A percentile compares a stretch with the other conserved stretches of the same genome.
These are phyloP conservation scores for Podaxis sp. DNA, from an alignment of 768 basidiomycete species.

Conservation along the genomic window DNA sequence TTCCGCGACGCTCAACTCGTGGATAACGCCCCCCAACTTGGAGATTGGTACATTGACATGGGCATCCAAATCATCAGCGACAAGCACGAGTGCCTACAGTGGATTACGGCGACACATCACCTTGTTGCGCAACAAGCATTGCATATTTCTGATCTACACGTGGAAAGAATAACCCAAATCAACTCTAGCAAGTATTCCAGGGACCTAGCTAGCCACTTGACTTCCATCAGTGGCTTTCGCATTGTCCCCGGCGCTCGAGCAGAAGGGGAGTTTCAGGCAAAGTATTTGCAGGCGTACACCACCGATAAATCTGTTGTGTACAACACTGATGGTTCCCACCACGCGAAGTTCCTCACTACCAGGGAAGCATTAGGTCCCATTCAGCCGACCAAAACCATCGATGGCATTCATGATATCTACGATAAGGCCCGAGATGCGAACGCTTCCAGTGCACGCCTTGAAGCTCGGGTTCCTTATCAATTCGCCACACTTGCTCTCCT, in stretches of 20 bases:
- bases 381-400: neutral
- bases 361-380: neutral
- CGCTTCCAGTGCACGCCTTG: constrained; percentile 2
- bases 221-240: constrained; percentile 16
- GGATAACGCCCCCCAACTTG: neutral
- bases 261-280: constrained; percentile 7
- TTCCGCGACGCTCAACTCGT: neutral
- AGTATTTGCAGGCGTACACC: constrained; percentile 20
- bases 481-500: neutral
- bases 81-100: constrained; percentile 18
- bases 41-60: constrained; percentile 25
- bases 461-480: constrained; percentile 11
- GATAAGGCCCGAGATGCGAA: neutral
- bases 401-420: constrained; percentile 5
- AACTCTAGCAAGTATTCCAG: constrained; percentile 14
- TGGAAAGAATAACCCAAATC: constrained; percentile 10
- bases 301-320: constrained; percentile 21
- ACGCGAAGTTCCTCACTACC: constrained; percentile 9
- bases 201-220: constrained; percentile 19
- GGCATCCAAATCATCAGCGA: constrained; percentile 20
- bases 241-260: constrained; percentile 13
- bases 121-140: neutral
- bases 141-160: neutral
- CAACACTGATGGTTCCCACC: constrained; percentile 10
- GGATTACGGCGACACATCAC: constrained; percentile 4